Base-by-base conservation (phyloP, 768 basidiomycete species). In the Mycena pura region DNA sequence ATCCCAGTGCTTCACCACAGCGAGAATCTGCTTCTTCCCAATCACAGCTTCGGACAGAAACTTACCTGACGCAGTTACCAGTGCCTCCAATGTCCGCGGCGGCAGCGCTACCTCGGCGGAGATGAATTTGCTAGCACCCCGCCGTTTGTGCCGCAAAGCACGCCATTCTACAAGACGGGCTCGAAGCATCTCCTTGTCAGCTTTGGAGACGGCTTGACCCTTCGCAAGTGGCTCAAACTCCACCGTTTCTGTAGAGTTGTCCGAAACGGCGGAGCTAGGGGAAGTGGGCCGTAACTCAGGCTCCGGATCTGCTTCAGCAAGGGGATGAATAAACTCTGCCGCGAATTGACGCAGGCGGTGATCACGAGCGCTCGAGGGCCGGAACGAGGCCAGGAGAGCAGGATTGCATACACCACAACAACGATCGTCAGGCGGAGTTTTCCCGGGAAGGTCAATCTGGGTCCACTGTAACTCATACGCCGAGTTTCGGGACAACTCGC, bases 351-450 rank as follows among this genome's bases (percentile, higher is more conserved):
- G 36, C 22, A 63, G 47, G 15, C 62, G 55, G 28, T 61, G 46
- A 44, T 60, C 62, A 11, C 56, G 46, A 21, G 36, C 28, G 21
- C 28, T 36, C 15, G 57, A 49, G 15, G 57, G 49, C 21, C 11
- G 49, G 22, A 45, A 53, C 22, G 10, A 17, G 3, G 31, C 48
- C 2, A 47, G n/a, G 3, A 56, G 46, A 4, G 6, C 21, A 2
- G 63, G 60, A 29, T 64, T 54, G 25, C 63, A 62, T 1, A 21
- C 9, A 3, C 41, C 31, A 22, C 63, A 64, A 41, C 63, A 64
- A 31, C 63, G 47, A 41, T 63, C 27, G 4, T 22, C 25, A 13
- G 60, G 52, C 24, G 52, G 43, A 17, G 48, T 19, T 41, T 15
- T 38, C 8, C 44, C 43, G 6, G 55, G 46, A n/a, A 52, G 51